These are phyloP conservation scores for Neospermospora avenae DNA, from an alignment of 2,329 filamentous ascomycete genomes.

Conservation along the genomic window DNA sequence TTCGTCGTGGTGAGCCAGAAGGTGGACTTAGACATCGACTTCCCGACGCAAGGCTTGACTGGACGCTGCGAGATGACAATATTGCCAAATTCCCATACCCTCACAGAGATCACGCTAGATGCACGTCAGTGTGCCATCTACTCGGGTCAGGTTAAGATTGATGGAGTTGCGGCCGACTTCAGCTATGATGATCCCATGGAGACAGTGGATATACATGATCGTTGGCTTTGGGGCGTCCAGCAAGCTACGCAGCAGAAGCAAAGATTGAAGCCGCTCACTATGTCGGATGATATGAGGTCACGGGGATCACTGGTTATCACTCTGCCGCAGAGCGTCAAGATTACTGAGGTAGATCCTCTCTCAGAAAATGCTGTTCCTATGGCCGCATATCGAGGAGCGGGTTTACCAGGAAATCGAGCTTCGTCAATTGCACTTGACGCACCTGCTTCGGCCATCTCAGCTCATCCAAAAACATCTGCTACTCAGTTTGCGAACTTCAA, in stretches of 20 bases:
- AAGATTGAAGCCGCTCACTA: slow-evolving; percentile 47
- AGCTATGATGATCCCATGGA: slow-evolving; percentile 61
- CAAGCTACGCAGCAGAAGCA: slow-evolving; percentile 74
- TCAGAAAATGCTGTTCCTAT: slow-evolving; percentile 46
- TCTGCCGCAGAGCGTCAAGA: slow-evolving; percentile 57
- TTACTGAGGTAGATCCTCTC: slow-evolving; percentile 57
- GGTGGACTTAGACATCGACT: slow-evolving; percentile 86
- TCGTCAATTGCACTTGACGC: slow-evolving; percentile 36
- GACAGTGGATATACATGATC: slow-evolving; percentile 56
- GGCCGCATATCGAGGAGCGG: slow-evolving; percentile 40
- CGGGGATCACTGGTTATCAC: slow-evolving; percentile 56
- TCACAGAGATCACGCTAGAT: slow-evolving; percentile 57
- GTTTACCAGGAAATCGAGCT: slow-evolving; percentile 19
- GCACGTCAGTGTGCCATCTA: slow-evolving; percentile 61
- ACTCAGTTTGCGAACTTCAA: slow-evolving; percentile 47
- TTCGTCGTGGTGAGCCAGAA: slow-evolving; percentile 74
- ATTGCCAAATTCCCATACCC: slow-evolving; percentile 50
- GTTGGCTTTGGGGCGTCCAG: slow-evolving; percentile 62
- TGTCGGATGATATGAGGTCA: slow-evolving; percentile 35
- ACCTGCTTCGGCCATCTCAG: slow-evolving; percentile 36
- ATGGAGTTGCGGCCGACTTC: slow-evolving; percentile 35
- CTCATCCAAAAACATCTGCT: slow-evolving; percentile 34
- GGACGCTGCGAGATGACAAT: slow-evolving; percentile 82
- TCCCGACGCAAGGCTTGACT: slow-evolving; percentile 68
- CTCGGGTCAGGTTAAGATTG: slow-evolving; percentile 50